Evolutionary conservation across 257 asterid species (phyloP).

Genomic region (Solanum ossicruentum): DNA sequence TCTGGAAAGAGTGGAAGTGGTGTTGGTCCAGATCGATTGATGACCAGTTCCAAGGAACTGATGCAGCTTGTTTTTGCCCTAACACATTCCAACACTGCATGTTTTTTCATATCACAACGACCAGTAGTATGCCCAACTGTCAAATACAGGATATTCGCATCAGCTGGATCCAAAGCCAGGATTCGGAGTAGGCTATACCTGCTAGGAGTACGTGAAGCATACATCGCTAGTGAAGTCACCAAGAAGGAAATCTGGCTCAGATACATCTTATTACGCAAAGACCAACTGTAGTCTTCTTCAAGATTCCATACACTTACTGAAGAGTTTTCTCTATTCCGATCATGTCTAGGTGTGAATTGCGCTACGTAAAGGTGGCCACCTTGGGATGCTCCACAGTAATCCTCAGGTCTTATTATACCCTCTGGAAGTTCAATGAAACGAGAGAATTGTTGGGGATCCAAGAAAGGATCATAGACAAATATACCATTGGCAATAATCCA

Average conservation of each 20-base stretch:
- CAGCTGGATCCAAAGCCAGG: neutral
- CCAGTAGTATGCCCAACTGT: neutral
- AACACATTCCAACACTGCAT: neutral
- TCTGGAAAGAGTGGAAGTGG: neutral
- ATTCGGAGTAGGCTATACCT: neutral
- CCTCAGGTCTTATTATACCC: neutral
- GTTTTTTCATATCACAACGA: neutral
- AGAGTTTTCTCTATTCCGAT: neutral
- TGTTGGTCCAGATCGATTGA: neutral
- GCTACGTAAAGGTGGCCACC: neutral
- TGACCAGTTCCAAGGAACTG: neutral
- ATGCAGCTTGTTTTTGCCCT: neutral
- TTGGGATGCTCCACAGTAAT: neutral
- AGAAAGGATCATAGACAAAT: neutral
- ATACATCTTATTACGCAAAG: neutral
- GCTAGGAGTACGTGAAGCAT: accelerated
- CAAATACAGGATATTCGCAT: neutral
- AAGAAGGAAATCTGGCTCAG: neutral
- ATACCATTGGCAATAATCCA: neutral
- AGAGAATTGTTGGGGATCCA: neutral
- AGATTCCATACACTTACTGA: neutral
- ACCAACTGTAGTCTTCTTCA: neutral
- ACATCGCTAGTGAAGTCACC: neutral
- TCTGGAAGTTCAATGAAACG: neutral
- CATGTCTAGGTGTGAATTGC: neutral